phyloP scores from a whole-genome alignment of 768 basidiomycete species.

The Podaxis sp. region DNA sequence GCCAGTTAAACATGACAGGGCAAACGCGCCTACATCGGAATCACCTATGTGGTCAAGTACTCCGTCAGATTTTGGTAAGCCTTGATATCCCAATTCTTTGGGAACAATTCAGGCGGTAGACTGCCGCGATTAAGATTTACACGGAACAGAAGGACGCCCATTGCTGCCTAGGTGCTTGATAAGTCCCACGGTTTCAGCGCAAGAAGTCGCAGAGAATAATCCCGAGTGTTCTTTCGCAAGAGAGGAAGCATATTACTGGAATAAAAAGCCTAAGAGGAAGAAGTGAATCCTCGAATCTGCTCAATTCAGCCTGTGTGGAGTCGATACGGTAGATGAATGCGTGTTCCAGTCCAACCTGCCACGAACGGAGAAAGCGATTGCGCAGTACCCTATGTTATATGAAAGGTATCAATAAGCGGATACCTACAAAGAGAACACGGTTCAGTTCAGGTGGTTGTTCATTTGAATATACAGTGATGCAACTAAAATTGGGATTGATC shows the following conservation, averaged over 20 bases:
- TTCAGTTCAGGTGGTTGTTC: conserved; percentile 2
- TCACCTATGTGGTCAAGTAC: background rate
- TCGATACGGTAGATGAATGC: background rate
- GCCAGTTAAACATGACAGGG: background rate
- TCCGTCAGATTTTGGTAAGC: background rate
- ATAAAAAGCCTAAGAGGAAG: background rate
- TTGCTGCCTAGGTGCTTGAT: conserved; percentile 2
- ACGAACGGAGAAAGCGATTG: background rate
- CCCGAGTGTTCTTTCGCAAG: conserved; percentile 17
- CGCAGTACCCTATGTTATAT: background rate
- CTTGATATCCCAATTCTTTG: background rate
- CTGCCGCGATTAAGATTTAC: conserved; percentile 3
- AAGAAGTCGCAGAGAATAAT: conserved; percentile 24
- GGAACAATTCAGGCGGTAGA: background rate
- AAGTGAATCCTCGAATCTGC: no score
- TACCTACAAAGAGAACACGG: background rate
- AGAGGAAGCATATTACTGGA: background rate
- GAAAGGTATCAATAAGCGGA: background rate
- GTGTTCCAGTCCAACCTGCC: background rate
- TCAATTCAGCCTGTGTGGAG: background rate
- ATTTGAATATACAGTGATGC: background rate
- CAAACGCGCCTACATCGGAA: background rate
- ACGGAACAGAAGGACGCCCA: background rate
- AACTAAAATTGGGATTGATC: background rate
- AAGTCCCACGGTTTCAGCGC: conserved; percentile 36